Evolutionary conservation across 2,329 filamentous ascomycete genomes (phyloP), one percentile per base, ranked within the genome.

Genomic region (Hawksworthiomyces lignivorus): DNA sequence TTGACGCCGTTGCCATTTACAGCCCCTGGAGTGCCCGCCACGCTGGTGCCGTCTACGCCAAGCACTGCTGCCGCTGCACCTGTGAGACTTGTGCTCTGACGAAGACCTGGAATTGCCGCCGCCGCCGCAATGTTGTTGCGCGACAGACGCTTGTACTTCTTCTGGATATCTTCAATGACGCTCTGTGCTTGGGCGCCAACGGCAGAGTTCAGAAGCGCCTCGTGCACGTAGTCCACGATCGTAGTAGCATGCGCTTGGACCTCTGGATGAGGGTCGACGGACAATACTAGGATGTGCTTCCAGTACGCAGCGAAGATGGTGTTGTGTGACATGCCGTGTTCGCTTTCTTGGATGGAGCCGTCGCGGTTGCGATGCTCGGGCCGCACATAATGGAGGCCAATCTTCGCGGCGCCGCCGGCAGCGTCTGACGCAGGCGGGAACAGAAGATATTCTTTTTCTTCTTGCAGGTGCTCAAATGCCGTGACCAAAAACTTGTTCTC

Each of bases 231-330:
- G 60, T 98, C 92, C 22, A 94, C 78, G 33, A 97, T 80, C n/a
- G 83, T 72, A 6, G 80, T 81, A 9, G 88, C 90, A 58, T 92
- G 85, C 50, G 83, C 76, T 48, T 94, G 85, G 26, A 97, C 86
- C 56, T 97, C 90, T 2, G 90, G 88, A 56, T 96, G 89, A 30
- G 92, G 90, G 57, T 98, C 92, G 15, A 94, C 87, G 33, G 87
- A 90, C 60, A 97, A 73, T 48, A 94, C 86, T 45, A 96, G 69
- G 32, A 94, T 73, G 55, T 96, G 86, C 59, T 94, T 92, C 92
- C 92, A 98, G 48, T 94, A 84, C 1, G 89, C 85, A 22, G 89
- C 84, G 59, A 94, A 96, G 15, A 95, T 85, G 0, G 88, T 95
- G 56, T 94, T 92, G 50, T 86, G 81, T 11, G 89, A 87, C 10